Base-by-base conservation (phyloP, 768 basidiomycete species). In the Sarcodon sp. region DNA sequence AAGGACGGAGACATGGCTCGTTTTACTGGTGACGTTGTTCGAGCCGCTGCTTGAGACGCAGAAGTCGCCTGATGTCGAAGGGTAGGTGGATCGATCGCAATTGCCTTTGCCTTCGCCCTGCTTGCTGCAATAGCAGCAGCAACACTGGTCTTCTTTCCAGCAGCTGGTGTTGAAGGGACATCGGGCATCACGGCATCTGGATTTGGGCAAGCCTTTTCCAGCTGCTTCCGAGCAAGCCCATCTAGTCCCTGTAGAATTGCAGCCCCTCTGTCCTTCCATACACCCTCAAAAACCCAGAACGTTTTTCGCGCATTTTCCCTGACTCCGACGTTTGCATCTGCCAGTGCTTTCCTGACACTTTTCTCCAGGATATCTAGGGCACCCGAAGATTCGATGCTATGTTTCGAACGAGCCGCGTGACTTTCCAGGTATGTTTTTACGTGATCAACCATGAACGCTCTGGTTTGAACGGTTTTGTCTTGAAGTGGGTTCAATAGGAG, bases 51-150 rank as follows among this genome's bases (percentile, higher is more conserved):
- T 55, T 84, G 76, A 33, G 85, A 70, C 12, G 74, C 68, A 44
- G 87, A 85, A 7, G 85, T 89, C 5, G 87, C 85, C 60, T 88
- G 86, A 61, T 90, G 88, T 46, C 83, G 74, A 44, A 87, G 69
- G 45, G 76, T 75, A 3, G 88, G 88, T 15, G 88, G 88, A 7
- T 87, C 84, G 33, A 72, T 80, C 2, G 88, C 86, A 51, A 87
- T 87, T 16, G 77, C 82, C 57, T 81, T 89, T 12, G 87, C 87
- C 60, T 88, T 93, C 12, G 84, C 87, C 18, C 90, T 76, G 59
- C 86, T 92, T 16, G 91, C 89, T 36, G 91, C 91, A 56, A 93
- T 87, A 18, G 87, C 79, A 7, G 90, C 87, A 36, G 87, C 83
- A 48, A 92, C 70, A 50, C 87, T 88, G 41, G 77, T 77, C 63